Evolutionary conservation across 495 filamentous ascomycete species (phyloP), one percentile per base, ranked within the genome.

Genomic region (Penicillium lividum): DNA sequence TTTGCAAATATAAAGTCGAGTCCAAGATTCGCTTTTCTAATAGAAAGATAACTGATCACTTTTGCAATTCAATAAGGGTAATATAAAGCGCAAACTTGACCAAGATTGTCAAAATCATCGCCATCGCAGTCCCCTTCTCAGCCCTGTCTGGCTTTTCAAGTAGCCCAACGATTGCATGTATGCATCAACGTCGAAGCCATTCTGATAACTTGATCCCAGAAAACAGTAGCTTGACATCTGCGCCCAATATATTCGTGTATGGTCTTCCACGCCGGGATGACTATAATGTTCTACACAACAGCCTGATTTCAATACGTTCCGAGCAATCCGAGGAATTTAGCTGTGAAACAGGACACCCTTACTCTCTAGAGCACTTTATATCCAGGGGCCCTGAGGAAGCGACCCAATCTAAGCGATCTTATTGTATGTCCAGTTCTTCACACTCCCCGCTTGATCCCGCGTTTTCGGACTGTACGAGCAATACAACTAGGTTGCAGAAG

Each of bases 231-330:
- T 49, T 56, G 54, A 44, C 54, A 40, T 56, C 30, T 29, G n/a
- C 7, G 49, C 30, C 44, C 29, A 25, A 56, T 15, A 44, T 25
- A 15, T 48, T 16, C 31, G 3, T 46, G 56, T 48, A 48, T 29
- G 56, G 56, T 46, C 40, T 58, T 58, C 47, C 56, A 46, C 48
- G 56, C 36, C 56, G 56, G 15, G n/a, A n/a, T n/a, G 56, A 58
- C 48, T 58, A 58, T 33, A 58, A 58, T 58, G 47, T 36, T 52
- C 36, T 51, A 31, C 31, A 58, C n/a, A 58, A 58, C 46, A 48
- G 48, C 56, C 30, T 56, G 43, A 31, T 48, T 49, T 40, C 51
- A 18, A 38, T 29, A 25, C 40, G 29, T 48, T 55, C 53, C 8
- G 25, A 55, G 42, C 53, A 47, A 27, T 55, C 28, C 33, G 53